These are phyloP conservation scores for Trifolium pratense DNA, from an alignment of 306 rosid genomes.

Conservation along the genomic window DNA sequence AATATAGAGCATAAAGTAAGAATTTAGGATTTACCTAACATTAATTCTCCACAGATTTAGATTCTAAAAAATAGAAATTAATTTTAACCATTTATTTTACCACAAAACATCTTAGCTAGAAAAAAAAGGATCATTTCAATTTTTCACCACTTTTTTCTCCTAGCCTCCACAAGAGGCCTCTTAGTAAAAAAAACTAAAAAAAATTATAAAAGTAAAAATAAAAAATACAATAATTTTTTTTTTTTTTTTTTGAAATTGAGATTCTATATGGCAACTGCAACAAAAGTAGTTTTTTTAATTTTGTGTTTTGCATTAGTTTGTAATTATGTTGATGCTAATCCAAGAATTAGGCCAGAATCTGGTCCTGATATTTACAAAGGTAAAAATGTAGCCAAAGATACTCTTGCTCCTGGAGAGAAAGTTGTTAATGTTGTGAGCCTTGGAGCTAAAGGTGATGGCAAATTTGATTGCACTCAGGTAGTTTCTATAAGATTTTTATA, in stretches of 20 bases:
- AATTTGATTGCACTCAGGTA: constrained; percentile 65
- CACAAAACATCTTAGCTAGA: constrained; percentile 7
- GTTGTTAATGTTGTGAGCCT: constrained; percentile 56
- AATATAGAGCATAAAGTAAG: neutral
- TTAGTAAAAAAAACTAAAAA: neutral
- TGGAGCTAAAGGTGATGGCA: constrained; percentile 69
- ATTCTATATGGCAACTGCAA: constrained; percentile 50
- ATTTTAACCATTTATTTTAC: constrained; percentile 37
- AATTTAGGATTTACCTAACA: neutral
- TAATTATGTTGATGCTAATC: constrained; percentile 24
- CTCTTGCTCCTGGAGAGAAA: constrained; percentile 48
- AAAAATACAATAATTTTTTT: neutral
- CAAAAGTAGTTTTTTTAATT: constrained; percentile 36
- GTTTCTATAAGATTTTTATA: neutral
- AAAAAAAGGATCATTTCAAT: constrained; percentile 7
- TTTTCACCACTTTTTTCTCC: constrained; percentile 15
- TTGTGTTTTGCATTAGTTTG: constrained; percentile 37
- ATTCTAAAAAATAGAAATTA: constrained; percentile 40
- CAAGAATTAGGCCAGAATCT: constrained; percentile 25
- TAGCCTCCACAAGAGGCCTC: constrained; percentile 41
- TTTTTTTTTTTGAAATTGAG: neutral
- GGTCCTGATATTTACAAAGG: constrained; percentile 49
- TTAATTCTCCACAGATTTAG: constrained; percentile 30
- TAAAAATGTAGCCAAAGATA: constrained; percentile 39
- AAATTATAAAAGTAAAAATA: neutral